Evolutionary conservation across 768 basidiomycete species (phyloP), one percentile per base, ranked within the genome.

Genomic region (Rhizopogon vesiculosus): DNA sequence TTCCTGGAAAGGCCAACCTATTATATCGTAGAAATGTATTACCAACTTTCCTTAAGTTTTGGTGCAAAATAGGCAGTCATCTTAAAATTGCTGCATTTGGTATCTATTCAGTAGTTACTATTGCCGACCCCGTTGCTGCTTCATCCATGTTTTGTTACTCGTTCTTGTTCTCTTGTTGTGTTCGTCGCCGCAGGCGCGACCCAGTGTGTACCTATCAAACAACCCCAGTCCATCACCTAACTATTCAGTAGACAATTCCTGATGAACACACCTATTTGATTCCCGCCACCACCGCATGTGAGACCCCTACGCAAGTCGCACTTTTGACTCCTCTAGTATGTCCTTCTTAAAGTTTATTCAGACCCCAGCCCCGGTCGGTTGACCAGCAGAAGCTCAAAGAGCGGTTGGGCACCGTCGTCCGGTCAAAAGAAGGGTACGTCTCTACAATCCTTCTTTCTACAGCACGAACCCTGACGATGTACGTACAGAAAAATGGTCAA

Each of bases 401-500:
- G 39, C 69, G 80, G 22, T 68, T 85, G 49, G 72, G 75, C 3
- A 69, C 74, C 8, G 85, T 87, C 33, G 83, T 87, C 28, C 80
- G 82, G 4, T 68, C 79, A 2, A 84, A 82, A 63, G 82, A 85
- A 69, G 78, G 82, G 85, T 85, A 56, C 56, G 78, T 42, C 41
- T 39, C 42, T 19, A 39, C 33, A 31, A 52, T 40, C n/a, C 45
- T 38, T 45, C 19, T 15, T 35, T 35, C n/a, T n/a, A n/a, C 42
- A 29, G 28, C 51, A 6, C 31, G n/a, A 54, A 35, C 28, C 12
- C 43, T 39, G 44, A 56, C 31, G 31, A 53, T 50, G 13, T 55
- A 33, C 49, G 53, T 29, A 35, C 66, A 87, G 85, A 33, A 85
- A 81, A 77, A 87, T 87, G 86, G 85, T 87, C 59, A 86, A 86